phyloP scores from a whole-genome alignment of 352 stramenopile genomes.

The Pythium utonaiense region DNA sequence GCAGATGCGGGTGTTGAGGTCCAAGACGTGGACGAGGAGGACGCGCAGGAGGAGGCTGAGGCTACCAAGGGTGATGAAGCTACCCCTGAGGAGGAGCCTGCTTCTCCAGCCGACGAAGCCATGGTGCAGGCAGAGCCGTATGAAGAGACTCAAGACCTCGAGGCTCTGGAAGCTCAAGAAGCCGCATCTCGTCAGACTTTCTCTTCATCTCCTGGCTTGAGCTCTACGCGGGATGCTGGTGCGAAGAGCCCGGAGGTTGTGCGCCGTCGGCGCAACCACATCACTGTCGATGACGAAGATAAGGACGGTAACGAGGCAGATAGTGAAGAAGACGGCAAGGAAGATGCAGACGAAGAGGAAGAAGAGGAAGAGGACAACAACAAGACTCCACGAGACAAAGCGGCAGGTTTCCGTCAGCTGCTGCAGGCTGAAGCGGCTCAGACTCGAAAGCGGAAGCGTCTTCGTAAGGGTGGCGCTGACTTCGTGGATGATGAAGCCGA shows the following conservation, averaged over 20 bases:
- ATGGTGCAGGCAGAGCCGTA: conserved; percentile 5
- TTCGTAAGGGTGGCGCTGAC: conserved; percentile 40
- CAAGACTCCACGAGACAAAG: conserved; percentile 51
- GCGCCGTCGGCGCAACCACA: conserved; percentile 35
- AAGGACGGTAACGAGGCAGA: conserved; percentile 61
- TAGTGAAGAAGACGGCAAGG: conserved; percentile 47
- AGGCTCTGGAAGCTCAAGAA: conserved; percentile 6
- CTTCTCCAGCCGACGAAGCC: neutral
- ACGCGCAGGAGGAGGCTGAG: neutral
- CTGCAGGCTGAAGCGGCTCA: conserved; percentile 54
- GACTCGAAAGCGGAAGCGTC: conserved; percentile 51
- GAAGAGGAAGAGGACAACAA: conserved; percentile 11
- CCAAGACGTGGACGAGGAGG: neutral
- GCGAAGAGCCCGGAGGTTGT: neutral
- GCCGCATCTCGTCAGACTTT: neutral
- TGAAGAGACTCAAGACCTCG: conserved; percentile 22
- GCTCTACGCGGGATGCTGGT: neutral
- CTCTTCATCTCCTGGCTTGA: neutral
- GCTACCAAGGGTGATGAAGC: neutral
- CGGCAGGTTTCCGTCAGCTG: conserved; percentile 61
- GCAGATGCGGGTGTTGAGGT: conserved; percentile 1
- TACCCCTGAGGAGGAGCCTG: neutral
- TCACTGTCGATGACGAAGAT: conserved; percentile 30
- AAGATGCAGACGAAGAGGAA: conserved; percentile 26
- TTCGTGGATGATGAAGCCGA: conserved; percentile 84